These are phyloP conservation scores for Metschnikowia lunata DNA, from an alignment of 805 yeast genomes.

Conservation along the genomic window DNA sequence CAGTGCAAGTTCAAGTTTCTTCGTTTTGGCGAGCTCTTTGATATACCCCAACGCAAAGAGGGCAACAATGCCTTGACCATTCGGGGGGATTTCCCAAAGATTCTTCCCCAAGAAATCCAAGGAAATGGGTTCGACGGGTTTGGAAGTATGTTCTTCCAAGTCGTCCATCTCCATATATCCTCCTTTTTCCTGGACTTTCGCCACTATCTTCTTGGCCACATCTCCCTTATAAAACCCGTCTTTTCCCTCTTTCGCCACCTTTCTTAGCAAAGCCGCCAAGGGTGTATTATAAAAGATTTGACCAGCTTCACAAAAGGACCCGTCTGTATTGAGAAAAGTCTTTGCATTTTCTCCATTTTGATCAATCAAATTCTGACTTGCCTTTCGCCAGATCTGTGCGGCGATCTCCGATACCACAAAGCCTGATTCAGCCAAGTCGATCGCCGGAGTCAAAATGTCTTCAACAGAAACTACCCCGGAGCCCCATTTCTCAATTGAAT, in stretches of 20 bases:
- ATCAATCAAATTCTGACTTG: constrained; percentile 34
- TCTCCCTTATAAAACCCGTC: constrained; percentile 67
- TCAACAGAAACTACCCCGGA: constrained; percentile 57
- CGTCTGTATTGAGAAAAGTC: constrained; percentile 11
- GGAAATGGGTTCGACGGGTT: constrained; percentile 61
- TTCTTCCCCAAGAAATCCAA: constrained; percentile 47
- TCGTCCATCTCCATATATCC: constrained; percentile 57
- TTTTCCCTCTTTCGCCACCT: constrained; percentile 54
- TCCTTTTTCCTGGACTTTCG: constrained; percentile 47
- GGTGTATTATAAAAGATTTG: constrained; percentile 45
- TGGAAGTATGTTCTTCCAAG: constrained; percentile 51
- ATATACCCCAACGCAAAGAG: constrained; percentile 65
- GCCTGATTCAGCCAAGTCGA: constrained; percentile 65
- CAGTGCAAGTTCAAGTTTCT: constrained; percentile 36
- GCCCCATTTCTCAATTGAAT: constrained; percentile 67
- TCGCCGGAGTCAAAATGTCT: constrained; percentile 60
- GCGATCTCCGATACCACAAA: constrained; percentile 61
- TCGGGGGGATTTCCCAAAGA: constrained; percentile 83
- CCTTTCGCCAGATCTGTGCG: constrained; percentile 45
- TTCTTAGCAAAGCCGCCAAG: constrained; percentile 50
- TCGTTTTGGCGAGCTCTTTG: constrained; percentile 46
- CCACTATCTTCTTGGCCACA: constrained; percentile 62
- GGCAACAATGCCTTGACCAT: constrained; percentile 78
- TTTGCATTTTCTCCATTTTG: constrained; percentile 30
- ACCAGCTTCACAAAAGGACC: constrained; percentile 21